A percentile compares a stretch with the other conserved stretches of the same genome.
phyloP scores from a whole-genome alignment of 441 rosid genomes.

The Croton laevigatus region DNA sequence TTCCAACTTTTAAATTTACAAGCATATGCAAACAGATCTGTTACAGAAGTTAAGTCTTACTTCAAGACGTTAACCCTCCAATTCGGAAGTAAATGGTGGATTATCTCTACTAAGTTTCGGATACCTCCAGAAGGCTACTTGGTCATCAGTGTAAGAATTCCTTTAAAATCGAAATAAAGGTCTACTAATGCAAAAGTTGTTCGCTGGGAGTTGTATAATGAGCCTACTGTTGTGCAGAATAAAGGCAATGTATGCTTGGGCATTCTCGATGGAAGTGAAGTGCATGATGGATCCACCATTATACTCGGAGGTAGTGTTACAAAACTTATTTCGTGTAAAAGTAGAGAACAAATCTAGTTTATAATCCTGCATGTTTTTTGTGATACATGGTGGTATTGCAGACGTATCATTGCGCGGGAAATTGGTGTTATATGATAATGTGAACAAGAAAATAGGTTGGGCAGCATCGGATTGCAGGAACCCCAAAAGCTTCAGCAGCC shows the following conservation, averaged over 20 bases:
- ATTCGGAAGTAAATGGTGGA: conserved; percentile 88
- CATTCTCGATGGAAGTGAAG: conserved; percentile 79
- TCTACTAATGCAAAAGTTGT: background rate
- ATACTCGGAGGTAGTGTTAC: conserved; percentile 75
- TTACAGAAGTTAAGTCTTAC: conserved; percentile 53
- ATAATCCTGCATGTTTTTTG: background rate
- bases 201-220: conserved; percentile 8
- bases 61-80: conserved; percentile 81
- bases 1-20: conserved; percentile 11
- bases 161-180: background rate
- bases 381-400: conserved; percentile 23
- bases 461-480: conserved; percentile 50
- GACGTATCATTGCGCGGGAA: conserved; percentile 76
- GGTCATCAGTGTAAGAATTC: conserved; percentile 61
- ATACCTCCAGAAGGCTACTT: conserved; percentile 84
- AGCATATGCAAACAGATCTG: conserved; percentile 48
- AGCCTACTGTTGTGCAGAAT: conserved; percentile 42
- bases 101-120: conserved; percentile 54
- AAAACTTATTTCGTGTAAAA: background rate
- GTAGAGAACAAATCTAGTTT: too few relatives aligned
- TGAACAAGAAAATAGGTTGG: conserved; percentile 76
- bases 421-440: conserved; percentile 74
- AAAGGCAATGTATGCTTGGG: conserved; percentile 88
- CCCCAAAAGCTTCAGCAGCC: conserved; percentile 38
- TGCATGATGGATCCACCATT: conserved; percentile 73